Evolutionary conservation across 208 protist genomes (phyloP).

Genomic region (Naegleria fowleri): DNA sequence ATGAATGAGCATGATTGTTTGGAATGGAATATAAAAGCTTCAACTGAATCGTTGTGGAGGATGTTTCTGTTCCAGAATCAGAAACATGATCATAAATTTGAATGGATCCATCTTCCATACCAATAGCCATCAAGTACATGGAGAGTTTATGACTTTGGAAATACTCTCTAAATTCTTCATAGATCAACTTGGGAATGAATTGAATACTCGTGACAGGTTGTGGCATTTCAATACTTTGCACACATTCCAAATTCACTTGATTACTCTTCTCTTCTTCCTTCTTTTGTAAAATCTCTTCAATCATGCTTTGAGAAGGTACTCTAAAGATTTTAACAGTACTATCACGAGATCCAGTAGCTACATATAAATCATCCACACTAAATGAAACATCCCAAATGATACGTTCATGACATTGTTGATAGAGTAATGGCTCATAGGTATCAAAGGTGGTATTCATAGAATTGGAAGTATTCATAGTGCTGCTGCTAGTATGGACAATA

Average conservation of each 20-base stretch:
- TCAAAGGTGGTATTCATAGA: too few relatives aligned
- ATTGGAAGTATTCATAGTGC: too few relatives aligned
- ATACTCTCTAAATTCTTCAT: slow-evolving; percentile 1
- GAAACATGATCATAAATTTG: background rate
- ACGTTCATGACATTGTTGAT: slow-evolving; percentile 42
- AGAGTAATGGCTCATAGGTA: background rate
- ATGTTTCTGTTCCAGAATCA: too few relatives aligned
- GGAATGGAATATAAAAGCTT: background rate
- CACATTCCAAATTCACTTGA: background rate
- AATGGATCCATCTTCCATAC: background rate
- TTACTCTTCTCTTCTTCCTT: background rate
- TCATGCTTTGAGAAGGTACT: background rate
- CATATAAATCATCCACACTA: slow-evolving; percentile 31
- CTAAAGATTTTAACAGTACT: slow-evolving; percentile 41
- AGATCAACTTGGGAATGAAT: background rate
- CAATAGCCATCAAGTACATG: background rate
- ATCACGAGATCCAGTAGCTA: slow-evolving; percentile 52
- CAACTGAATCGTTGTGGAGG: background rate
- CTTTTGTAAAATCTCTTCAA: background rate
- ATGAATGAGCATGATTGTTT: background rate
- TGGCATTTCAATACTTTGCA: background rate
- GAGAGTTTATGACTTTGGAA: background rate
- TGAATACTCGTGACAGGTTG: background rate
- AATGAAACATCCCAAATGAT: slow-evolving; percentile 50
- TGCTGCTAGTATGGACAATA: background rate